Base-by-base conservation (phyloP, 306 rosid species). In the Ormosia semicastrata region DNA sequence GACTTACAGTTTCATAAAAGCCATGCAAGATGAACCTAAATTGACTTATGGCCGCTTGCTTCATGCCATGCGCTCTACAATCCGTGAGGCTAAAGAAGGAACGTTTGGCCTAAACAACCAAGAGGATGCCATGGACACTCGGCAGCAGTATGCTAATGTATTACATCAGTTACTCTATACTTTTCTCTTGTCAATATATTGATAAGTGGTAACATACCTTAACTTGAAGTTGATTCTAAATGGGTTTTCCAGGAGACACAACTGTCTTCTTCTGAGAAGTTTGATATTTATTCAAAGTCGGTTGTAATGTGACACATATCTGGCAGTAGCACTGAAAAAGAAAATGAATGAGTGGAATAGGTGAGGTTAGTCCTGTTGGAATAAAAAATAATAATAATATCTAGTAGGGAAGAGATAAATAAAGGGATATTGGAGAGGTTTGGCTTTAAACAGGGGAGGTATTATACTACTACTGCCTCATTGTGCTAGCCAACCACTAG, bases 1-100 rank as follows among this genome's bases (percentile, higher is more conserved):
- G 88, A 92, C 97, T 5, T 92, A 79, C 36, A 87, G 89, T 83
- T 88, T 90, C 80, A 90, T 90, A 66, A 90, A 85, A 85, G 86
- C 91, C 46, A 82, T 76, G 83, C 88, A 92, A 80, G 85, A 69
- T 32, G 86, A 84, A 72, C 81, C 89, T 1, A 82, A 86, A 56
- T 50, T 84, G 37, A 87, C 88, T 4, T 92, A 92, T 57, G 90
- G 94, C 7, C 76, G 60, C 11, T 76, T 92, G 83, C 65, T 89
- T 0, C 71, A 39, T 78, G 71, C 85, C 43, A 92, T 92, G 89
- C 89, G 90, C 15, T 17, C 77, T 36, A 54, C 67, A 12, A 88
- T 85, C 78, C 84, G 88, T 30, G 91, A 79, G 46, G 88, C 88
- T 32, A 84, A 71, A 76, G 86, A 78, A 66, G 89, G 86, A 58